Percentiles rank a stretch among this genome's conserved stretches.
phyloP scores from a whole-genome alignment of 169 alveolate genomes.

The Plasmodium cynomolgi region DNA sequence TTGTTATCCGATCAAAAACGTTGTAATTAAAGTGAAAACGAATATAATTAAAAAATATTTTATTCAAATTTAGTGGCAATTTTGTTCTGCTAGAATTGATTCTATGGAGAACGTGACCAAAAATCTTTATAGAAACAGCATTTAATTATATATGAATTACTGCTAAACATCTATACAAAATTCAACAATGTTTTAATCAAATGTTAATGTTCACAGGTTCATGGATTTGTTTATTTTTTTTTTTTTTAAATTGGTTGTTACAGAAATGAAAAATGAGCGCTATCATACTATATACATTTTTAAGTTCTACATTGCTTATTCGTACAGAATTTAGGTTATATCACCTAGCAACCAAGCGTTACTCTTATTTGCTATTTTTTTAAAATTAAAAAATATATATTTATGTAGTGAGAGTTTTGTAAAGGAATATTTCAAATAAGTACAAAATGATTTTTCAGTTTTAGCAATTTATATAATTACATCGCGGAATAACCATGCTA shows the following conservation, averaged over 20 bases:
- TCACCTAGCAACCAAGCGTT: neutral
- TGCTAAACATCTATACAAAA: neutral
- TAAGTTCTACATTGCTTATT: neutral
- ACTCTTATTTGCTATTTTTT: neutral
- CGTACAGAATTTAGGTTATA: neutral
- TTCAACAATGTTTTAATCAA: neutral
- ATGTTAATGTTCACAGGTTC: neutral
- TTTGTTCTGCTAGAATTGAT: neutral
- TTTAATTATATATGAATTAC: no score
- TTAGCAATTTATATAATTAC: neutral
- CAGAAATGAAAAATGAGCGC: neutral
- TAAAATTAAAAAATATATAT: no score
- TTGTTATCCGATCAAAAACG: neutral
- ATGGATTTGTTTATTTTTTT: neutral
- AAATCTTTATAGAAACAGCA: neutral
- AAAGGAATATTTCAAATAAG: no score
- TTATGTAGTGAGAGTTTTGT: neutral
- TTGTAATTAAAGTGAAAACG: neutral
- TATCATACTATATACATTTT: no score
- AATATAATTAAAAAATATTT: no score
- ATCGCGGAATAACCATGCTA: neutral
- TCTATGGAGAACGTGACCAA: neutral
- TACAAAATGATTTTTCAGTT: neutral
- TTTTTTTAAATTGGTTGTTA: no score
- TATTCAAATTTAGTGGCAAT: neutral